Base-by-base conservation (phyloP, 495 filamentous ascomycete genomes). In the Talaromyces ruber region DNA sequence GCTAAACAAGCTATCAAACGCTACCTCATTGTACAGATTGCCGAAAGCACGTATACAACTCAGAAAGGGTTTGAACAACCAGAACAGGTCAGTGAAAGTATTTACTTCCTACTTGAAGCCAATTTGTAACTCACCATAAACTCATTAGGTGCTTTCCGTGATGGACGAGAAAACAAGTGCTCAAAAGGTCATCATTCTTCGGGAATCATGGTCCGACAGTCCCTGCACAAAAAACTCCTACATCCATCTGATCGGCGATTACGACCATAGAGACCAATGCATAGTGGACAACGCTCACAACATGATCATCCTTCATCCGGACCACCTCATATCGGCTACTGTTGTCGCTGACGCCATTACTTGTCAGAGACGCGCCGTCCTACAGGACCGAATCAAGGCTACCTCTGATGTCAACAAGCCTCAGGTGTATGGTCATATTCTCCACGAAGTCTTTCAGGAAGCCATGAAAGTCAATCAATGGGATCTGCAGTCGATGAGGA, bases 361-460 rank as follows among this genome's bases (percentile, higher is more conserved):
- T 45, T 98, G 94, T 68, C 85, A 86, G 64, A 86, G 94, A 12
- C 88, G 92, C 59, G 92, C 94, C 26, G 92, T 97, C 2, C 84
- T 98, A 32, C 91, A 97, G 68, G 93, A 97, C 68, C 85, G 94
- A 52, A 88, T 97, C 69, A 98, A 96, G 72, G 89, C 88, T 43
- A 89, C 91, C 1, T 84, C 86, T 62, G 88, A 91, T 62, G 76
- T 91, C 39, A 91, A 83, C 43, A 82, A 86, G 37, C 81, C 92
- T 2, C 83, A 93, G 63, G 83, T 96, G 5, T 98, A 97, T 68
- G 94, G 94, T 32, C 91, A 88, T 22, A 84, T 98, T 43, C 83
- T 98, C 16, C 94, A 98, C 73, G 93, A 96, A 63, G 82, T 98
- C 54, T 96, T 97, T 66, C 93, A 98, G 75, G 86, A 91, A 65